Evolutionary conservation across 2,329 filamentous ascomycete genomes (phyloP), one percentile per base, ranked within the genome.

Genomic region (Penicillium sp.): DNA sequence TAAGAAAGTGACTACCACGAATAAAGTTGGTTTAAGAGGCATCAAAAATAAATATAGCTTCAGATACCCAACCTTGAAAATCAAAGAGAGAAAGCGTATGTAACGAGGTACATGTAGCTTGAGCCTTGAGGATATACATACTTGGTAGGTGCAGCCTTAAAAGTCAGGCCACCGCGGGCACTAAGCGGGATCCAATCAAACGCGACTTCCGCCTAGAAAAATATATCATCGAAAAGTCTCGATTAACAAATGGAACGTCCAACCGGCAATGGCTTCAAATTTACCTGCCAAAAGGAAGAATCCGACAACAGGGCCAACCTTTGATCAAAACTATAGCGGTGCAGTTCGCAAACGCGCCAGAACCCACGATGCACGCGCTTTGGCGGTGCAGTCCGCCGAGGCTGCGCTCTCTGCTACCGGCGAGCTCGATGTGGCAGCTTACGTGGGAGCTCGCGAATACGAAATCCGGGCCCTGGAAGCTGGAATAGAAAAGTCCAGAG

Each of bases 401-500:
- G 72, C 75, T 47, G 75, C 75, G 28, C 71, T 78, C 49, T 83
- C 83, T 63, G 77, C 77, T 56, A 80, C 83, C 73, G 94, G 93
- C 68, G 87, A 95, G 68, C 81, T 99, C 59, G 88, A 97, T 68
- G 82, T 97, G 52, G 85, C 89, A 63, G 84, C 87, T 26, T 99
- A 97, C 66, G 81, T 97, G 63, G 85, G 85, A 63, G 87, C 91
- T 11, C 88, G 92, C 59, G 87, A 96, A 68, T 96, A 90, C 66
- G 93, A 97, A 76, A 95, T 99, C 64, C 84, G 83, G 57, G 88
- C 92, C 1, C 77, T 97, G 47, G 89, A 96, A 69, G 81, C 87
- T 66, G 90, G 89, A 59, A 94, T 97, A 82, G 81, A 82, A 55
- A 85, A 83, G 35, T 88, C 90, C 47, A 92, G 89, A 70, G 78